Evolutionary conservation across 768 basidiomycete genomes (phyloP).

Genomic region (Pleurotus djamor): DNA sequence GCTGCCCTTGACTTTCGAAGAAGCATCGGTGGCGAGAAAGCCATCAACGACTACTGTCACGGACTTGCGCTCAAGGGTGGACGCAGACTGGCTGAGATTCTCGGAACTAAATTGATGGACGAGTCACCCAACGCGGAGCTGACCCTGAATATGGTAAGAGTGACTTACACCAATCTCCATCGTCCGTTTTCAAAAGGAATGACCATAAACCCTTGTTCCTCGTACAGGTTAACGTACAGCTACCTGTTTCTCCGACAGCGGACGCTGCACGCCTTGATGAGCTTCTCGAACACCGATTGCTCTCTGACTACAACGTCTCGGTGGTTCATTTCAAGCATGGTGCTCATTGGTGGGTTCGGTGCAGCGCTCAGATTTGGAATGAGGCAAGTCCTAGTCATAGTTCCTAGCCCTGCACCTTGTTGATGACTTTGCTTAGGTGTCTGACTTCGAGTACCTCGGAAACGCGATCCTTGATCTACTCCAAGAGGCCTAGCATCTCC

Average conservation of each 20-base stretch:
- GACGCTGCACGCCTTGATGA: slow-evolving; percentile 11
- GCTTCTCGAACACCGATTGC: slow-evolving; percentile 23
- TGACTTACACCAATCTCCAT: background rate
- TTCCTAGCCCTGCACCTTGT: background rate
- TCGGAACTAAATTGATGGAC: slow-evolving; percentile 66
- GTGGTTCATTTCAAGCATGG: slow-evolving; percentile 31
- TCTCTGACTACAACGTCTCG: slow-evolving; percentile 26
- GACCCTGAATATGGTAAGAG: slow-evolving; percentile 66
- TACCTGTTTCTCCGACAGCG: slow-evolving; percentile 24
- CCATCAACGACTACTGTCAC: slow-evolving; percentile 72
- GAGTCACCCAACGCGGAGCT: slow-evolving; percentile 39
- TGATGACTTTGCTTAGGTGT: slow-evolving; percentile 10
- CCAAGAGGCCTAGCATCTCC: background rate
- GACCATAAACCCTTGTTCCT: background rate
- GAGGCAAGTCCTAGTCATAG: slow-evolving; percentile 20
- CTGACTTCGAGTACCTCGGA: slow-evolving; percentile 15
- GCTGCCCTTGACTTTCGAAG: slow-evolving; percentile 73
- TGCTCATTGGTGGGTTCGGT: slow-evolving; percentile 35
- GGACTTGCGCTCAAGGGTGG: slow-evolving; percentile 68
- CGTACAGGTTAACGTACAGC: slow-evolving; percentile 31
- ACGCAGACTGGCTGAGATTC: slow-evolving; percentile 48
- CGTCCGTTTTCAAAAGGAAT: too few species aligned
- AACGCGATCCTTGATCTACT: slow-evolving; percentile 2
- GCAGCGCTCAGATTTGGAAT: slow-evolving; percentile 39
- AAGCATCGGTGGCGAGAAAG: slow-evolving; percentile 72